These are phyloP conservation scores for Andalucia godoyi DNA, from an alignment of 78 protist species.

Conservation along the genomic window DNA sequence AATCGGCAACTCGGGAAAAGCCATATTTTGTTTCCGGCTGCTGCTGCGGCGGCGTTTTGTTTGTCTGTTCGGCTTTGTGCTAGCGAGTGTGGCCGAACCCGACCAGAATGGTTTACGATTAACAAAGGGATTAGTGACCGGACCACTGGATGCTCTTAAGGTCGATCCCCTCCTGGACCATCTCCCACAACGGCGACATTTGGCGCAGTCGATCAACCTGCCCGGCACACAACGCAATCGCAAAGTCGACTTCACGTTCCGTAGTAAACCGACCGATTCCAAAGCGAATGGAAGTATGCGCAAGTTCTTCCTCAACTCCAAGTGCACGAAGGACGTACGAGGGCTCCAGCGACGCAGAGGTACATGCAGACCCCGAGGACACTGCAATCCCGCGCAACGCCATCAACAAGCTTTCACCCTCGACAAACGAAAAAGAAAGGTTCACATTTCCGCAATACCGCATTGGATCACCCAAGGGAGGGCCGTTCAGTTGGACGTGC, in stretches of 20 bases:
- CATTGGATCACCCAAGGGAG: slow-evolving; percentile 7
- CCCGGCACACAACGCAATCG: slow-evolving; percentile 11
- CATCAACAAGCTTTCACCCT: slow-evolving; percentile 93
- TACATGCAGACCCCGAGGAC: slow-evolving; percentile 90
- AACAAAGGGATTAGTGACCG: too few species aligned
- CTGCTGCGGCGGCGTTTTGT: too few species aligned
- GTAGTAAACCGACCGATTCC: slow-evolving; percentile 89
- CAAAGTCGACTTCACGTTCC: slow-evolving; percentile 69
- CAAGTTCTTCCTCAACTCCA: slow-evolving; percentile 79
- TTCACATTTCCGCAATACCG: slow-evolving; percentile 84
- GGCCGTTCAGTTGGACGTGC: slow-evolving; percentile 43
- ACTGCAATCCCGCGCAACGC: slow-evolving; percentile 81
- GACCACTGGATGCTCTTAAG: too few species aligned
- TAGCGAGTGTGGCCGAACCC: too few species aligned
- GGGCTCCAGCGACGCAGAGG: slow-evolving; percentile 92
- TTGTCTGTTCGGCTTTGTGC: too few species aligned
- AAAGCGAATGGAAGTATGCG: slow-evolving; percentile 92
- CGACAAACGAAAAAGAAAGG: slow-evolving; percentile 91
- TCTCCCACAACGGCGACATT: slow-evolving; percentile 93
- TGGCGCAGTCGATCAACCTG: slow-evolving; percentile 81
- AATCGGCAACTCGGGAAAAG: too few species aligned
- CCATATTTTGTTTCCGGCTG: too few species aligned
- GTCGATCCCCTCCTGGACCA: slow-evolving; percentile 91
- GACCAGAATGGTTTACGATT: too few species aligned
- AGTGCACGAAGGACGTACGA: slow-evolving; percentile 90